Conservation (phyloP, 208 protist genomes). For the Porcisia hertigi region DNA sequence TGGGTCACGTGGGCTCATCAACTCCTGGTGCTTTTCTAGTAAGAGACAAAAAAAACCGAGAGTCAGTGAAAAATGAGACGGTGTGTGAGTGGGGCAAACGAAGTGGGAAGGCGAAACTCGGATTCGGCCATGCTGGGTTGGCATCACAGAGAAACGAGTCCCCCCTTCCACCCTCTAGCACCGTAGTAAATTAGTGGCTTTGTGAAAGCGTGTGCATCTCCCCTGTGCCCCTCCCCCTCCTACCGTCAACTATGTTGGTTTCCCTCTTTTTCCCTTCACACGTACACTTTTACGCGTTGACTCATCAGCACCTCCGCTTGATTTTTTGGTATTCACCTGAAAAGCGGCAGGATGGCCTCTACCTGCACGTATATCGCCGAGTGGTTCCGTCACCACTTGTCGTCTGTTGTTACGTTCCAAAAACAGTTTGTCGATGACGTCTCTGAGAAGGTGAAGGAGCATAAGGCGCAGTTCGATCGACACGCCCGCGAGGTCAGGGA, state of each 20-base stretch:
- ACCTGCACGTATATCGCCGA: constrained; percentile 21
- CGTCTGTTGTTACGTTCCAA: constrained; percentile 67
- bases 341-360: constrained; percentile 18
- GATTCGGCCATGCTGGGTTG: background rate
- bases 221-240: no score
- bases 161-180: background rate
- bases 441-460: constrained; percentile 55
- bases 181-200: background rate
- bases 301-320: background rate
- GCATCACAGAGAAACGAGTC: background rate
- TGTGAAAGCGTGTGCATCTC: no score
- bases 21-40: background rate
- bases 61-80: background rate
- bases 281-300: background rate
- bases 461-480: constrained; percentile 53
- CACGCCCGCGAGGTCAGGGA: constrained; percentile 57
- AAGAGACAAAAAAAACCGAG: background rate
- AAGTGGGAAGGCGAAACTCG: background rate
- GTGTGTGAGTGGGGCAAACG: background rate
- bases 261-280: no score
- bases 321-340: background rate
- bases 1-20: background rate
- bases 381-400: constrained; percentile 57
- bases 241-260: no score
- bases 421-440: constrained; percentile 87